Evolutionary conservation across 495 filamentous ascomycete genomes (phyloP).

Genomic region (Chaetomium cochliodes): DNA sequence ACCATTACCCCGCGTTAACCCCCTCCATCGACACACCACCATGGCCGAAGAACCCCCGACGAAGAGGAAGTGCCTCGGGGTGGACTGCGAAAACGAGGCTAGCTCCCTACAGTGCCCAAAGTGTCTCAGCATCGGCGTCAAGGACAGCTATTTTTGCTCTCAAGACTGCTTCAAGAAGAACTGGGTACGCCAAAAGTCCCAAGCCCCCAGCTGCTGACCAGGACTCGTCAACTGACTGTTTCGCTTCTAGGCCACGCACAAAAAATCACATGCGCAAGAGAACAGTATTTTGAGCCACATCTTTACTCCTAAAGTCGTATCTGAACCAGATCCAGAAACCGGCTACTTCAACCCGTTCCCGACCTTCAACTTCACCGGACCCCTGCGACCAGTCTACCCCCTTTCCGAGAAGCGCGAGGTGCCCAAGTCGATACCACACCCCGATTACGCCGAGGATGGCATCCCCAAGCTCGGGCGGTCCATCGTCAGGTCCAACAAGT

Average conservation of each 20-base stretch:
- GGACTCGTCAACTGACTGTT: slow-evolving; percentile 13
- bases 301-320: slow-evolving; percentile 70
- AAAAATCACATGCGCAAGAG: slow-evolving; percentile 76
- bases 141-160: slow-evolving; percentile 93
- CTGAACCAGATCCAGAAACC: slow-evolving; percentile 86
- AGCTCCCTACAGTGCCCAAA: slow-evolving; percentile 88
- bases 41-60: slow-evolving; percentile 51
- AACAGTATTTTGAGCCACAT: slow-evolving; percentile 72
- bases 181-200: slow-evolving; percentile 67
- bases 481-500: slow-evolving; percentile 67
- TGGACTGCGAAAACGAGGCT: slow-evolving; percentile 79
- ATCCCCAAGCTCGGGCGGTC: slow-evolving; percentile 76
- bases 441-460: slow-evolving; percentile 82
- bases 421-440: slow-evolving; percentile 76
- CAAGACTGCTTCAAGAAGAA: slow-evolving; percentile 99
- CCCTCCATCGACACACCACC: slow-evolving; percentile 10
- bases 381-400: slow-evolving; percentile 84
- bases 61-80: slow-evolving; percentile 72
- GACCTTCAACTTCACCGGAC: slow-evolving; percentile 74
- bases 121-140: slow-evolving; percentile 79
- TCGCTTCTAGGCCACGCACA: slow-evolving; percentile 69
- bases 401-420: slow-evolving; percentile 70
- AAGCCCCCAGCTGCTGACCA: not conserved
- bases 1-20: not conserved
- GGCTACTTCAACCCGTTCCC: slow-evolving; percentile 90